Evolutionary conservation across 192 early-diverging fungal species (phyloP).

Genomic region (Dimargaris verticillata): DNA sequence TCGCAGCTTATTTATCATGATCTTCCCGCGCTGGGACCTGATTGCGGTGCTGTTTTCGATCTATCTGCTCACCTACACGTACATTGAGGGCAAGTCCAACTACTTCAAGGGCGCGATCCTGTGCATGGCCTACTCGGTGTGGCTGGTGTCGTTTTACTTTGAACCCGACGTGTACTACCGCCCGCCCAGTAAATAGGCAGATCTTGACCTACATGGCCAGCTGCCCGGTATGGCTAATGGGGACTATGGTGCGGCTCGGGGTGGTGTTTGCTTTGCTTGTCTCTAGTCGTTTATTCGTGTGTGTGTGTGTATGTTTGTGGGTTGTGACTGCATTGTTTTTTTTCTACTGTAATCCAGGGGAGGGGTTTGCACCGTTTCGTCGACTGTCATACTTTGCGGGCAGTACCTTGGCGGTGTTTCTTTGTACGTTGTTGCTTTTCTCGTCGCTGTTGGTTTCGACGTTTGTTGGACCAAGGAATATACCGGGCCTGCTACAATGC

Average conservation of each 20-base stretch:
- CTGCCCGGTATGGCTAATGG: not conserved
- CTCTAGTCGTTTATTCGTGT: no score
- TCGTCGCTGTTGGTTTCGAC: no score
- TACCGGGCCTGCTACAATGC: no score
- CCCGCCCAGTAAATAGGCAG: not conserved
- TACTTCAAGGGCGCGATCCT: conserved; percentile 94
- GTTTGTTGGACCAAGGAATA: no score
- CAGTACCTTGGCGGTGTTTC: no score
- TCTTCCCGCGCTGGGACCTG: conserved; percentile 59
- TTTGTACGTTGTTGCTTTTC: no score
- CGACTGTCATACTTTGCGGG: no score
- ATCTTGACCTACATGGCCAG: not conserved
- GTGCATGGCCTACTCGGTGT: conserved; percentile 66
- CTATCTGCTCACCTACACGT: conserved; percentile 75
- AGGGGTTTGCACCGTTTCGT: no score
- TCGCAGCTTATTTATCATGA: conserved; percentile 34
- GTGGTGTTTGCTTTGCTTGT: not conserved
- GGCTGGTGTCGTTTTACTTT: conserved; percentile 67
- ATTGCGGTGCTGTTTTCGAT: conserved; percentile 40
- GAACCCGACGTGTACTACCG: conserved; percentile 23
- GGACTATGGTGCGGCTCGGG: not conserved
- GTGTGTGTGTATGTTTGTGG: no score
- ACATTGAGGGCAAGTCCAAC: conserved; percentile 88
- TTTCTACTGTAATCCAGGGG: no score
- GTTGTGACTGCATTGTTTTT: no score